Evolutionary conservation across 768 basidiomycete genomes (phyloP), one percentile per base, ranked within the genome.

Genomic region (Asterophora lycoperdoides): DNA sequence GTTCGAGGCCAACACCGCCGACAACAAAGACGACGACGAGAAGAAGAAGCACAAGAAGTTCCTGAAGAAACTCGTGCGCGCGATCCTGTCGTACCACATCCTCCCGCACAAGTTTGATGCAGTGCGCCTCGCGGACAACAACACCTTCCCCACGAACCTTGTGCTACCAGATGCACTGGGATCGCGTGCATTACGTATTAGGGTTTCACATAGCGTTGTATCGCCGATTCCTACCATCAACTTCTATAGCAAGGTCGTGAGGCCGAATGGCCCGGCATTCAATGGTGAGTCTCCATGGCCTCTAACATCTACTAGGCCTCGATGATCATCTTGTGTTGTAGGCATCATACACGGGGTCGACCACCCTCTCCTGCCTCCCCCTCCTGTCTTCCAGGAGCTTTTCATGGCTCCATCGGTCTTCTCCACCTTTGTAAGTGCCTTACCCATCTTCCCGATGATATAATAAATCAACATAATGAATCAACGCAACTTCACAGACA

Each of bases 21-120:
- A 67, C 30, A 65, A 69, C 19, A 26, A 77, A 14, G 60, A 67
- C 28, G 66, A 70, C 2, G 57, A 63, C 14, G 64, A 75, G 34
- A 78, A 73, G 52, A 69, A 79, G 54, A 70, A 68, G 36, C 68
- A 71, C 48, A 80, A 78, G 54, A 76, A 81, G 60, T 71, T 77
- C 39, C 63, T 88, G 58, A 78, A 78, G 55, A 67, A 69, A 44
- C 73, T 86, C 50, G 56, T 84, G 23, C 72, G 68, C 13, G 73
- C 75, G 35, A 71, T 84, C 26, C 63, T 84, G 15, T 68, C 73
- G 17, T 86, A 83, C 62, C 81, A 81, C 60, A 74, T 77, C 38
- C 63, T 86, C 8, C 75, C 76, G 20, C 55, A 62, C 46, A 65
- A 64, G 44, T 64, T 64, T 50, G 64, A 70, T 47, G 60, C 64